Evolutionary conservation across 495 filamentous ascomycete species (phyloP).

Genomic region (Oidiodendron maius): DNA sequence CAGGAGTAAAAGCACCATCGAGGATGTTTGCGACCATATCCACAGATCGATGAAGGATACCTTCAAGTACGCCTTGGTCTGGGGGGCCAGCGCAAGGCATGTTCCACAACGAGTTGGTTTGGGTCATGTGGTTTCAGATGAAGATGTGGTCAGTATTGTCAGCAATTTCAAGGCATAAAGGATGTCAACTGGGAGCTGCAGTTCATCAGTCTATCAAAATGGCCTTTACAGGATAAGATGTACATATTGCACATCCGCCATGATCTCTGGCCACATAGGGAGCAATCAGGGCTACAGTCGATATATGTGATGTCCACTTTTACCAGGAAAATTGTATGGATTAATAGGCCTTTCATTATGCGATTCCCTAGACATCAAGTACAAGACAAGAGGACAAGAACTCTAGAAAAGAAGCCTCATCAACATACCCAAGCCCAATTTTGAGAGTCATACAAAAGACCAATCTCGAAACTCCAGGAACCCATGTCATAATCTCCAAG

Average conservation of each 20-base stretch:
- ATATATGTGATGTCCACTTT: too few relatives aligned
- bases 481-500: constrained; percentile 15
- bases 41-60: constrained; percentile 95
- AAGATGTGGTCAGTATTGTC: constrained; percentile 98
- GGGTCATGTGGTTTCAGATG: constrained; percentile 80
- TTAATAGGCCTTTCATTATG: too few relatives aligned
- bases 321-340: too few relatives aligned
- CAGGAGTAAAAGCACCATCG: constrained; percentile 76
- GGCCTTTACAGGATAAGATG: too few relatives aligned
- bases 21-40: constrained; percentile 95
- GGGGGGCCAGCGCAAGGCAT: constrained; percentile 94
- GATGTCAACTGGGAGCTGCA: too few relatives aligned
- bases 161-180: constrained; percentile 58
- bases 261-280: too few relatives aligned
- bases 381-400: neutral
- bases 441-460: constrained; percentile 1
- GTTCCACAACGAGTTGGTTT: constrained; percentile 91
- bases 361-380: neutral
- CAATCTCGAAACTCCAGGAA: constrained; percentile 13
- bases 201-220: too few relatives aligned
- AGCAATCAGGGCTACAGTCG: too few relatives aligned
- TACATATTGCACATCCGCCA: too few relatives aligned
- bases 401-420: constrained; percentile 8
- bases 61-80: constrained; percentile 98
- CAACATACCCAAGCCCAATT: constrained; percentile 12